Evolutionary conservation across 805 yeast genomes (phyloP).

Genomic region (Saccharomycopsis lassenensis): DNA sequence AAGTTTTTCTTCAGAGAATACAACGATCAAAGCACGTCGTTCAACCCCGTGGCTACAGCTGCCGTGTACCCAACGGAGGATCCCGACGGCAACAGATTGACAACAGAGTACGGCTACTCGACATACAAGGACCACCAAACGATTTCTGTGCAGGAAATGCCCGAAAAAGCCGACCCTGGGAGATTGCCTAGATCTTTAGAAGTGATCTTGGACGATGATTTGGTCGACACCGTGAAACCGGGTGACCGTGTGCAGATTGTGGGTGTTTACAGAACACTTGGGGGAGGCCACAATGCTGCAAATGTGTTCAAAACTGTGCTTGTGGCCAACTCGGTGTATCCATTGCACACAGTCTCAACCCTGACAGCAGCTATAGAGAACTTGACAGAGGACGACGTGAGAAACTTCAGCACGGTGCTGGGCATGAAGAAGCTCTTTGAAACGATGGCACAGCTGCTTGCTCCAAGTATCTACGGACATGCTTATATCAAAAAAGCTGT

Average conservation of each 20-base stretch:
- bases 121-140: constrained; percentile 93
- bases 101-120: constrained; percentile 86
- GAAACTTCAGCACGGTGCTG: constrained; percentile 73
- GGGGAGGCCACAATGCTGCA: constrained; percentile 46
- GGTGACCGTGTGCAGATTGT: constrained; percentile 93
- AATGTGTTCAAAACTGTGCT: constrained; percentile 76
- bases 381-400: constrained; percentile 71
- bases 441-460: constrained; percentile 71
- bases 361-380: constrained; percentile 63
- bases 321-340: constrained; percentile 81
- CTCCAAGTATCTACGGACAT: constrained; percentile 94
- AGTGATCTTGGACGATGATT: constrained; percentile 86
- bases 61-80: constrained; percentile 91
- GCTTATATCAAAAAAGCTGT: constrained; percentile 87
- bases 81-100: constrained; percentile 76
- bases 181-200: constrained; percentile 92
- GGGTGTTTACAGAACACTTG: constrained; percentile 87
- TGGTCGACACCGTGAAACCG: constrained; percentile 86
- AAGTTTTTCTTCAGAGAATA: constrained; percentile 86
- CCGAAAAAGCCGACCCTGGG: constrained; percentile 96
- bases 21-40: constrained; percentile 83
- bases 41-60: constrained; percentile 72
- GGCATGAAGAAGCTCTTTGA: constrained; percentile 66
- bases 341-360: constrained; percentile 78
- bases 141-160: constrained; percentile 91